Percentiles rank a stretch among this genome's conserved stretches.
These are phyloP conservation scores for Phytophthora podocarpi DNA, from an alignment of 352 stramenopile species.

Conservation along the genomic window DNA sequence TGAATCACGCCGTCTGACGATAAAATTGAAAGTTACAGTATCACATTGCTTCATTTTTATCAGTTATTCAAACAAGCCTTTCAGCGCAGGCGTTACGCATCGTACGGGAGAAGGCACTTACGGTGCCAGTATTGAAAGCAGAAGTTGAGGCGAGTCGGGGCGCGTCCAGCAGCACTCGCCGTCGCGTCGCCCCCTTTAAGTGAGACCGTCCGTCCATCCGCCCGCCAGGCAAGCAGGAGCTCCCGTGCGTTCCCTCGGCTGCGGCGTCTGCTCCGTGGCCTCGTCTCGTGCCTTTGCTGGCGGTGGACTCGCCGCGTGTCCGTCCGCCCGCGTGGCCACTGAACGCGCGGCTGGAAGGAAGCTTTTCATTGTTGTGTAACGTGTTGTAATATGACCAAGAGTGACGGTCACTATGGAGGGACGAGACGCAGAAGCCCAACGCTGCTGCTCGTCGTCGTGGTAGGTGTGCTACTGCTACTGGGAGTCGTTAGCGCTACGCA, in stretches of 20 bases:
- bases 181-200: constrained; percentile 3
- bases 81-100: constrained; percentile 20
- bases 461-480: constrained; percentile 2
- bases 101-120: constrained; percentile 12
- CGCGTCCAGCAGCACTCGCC: constrained; percentile 4
- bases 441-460: constrained; percentile 4
- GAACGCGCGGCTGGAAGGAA: constrained; percentile 10
- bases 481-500: neutral
- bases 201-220: neutral
- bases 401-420: constrained; percentile 8
- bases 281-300: constrained; percentile 18
- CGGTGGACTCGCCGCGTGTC: constrained; percentile 23
- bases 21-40: neutral
- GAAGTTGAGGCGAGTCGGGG: constrained; percentile 10
- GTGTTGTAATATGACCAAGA: constrained; percentile 22
- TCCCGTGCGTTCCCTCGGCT: constrained; percentile 14
- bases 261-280: constrained; percentile 14
- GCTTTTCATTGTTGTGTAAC: constrained; percentile 2
- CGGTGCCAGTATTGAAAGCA: constrained; percentile 25
- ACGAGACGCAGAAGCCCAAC: constrained; percentile 18
- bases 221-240: neutral
- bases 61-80: neutral
- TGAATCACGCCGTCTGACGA: neutral
- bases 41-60: too few species aligned
- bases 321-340: constrained; percentile 16